phyloP scores from a whole-genome alignment of 768 basidiomycete genomes.

The Mrakia hoshinonis region DNA sequence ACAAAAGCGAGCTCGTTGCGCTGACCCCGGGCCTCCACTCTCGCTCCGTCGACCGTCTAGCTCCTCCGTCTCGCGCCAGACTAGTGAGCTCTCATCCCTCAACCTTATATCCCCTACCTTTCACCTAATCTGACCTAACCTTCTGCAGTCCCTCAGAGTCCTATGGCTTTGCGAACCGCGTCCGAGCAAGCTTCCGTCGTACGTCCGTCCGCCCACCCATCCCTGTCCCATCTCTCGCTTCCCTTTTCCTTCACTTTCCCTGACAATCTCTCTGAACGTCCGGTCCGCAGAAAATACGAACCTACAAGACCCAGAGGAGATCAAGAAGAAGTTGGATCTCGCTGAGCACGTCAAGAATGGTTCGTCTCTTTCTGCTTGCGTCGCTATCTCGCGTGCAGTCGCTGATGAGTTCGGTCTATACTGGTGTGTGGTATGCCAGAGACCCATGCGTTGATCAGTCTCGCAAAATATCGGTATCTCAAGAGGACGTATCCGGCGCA shows the following conservation, averaged over 20 bases:
- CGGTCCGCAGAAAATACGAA: not conserved
- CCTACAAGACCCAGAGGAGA: not conserved
- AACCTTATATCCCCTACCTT: not conserved
- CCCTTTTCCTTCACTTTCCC: not conserved
- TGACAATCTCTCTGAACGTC: too few relatives aligned
- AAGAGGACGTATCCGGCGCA: not conserved
- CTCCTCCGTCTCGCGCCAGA: slow-evolving; percentile 5
- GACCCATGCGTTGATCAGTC: slow-evolving; percentile 5
- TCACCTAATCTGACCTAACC: too few relatives aligned
- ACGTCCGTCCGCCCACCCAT: not conserved
- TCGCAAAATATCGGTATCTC: slow-evolving; percentile 15
- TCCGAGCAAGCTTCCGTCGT: not conserved
- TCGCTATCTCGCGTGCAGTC: too few relatives aligned
- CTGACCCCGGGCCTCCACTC: not conserved
- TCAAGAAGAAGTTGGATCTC: slow-evolving; percentile 7
- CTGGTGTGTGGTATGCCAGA: too few relatives aligned
- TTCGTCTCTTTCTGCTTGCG: not conserved
- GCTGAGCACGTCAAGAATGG: slow-evolving; percentile 12
- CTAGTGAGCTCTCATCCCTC: not conserved
- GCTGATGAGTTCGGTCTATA: too few relatives aligned
- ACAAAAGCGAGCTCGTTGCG: not conserved
- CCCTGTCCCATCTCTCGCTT: not conserved
- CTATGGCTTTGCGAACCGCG: not conserved
- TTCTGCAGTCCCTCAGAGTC: not conserved
- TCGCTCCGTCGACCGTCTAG: not conserved